Evolutionary conservation across 2,329 filamentous ascomycete species (phyloP), one percentile per base, ranked within the genome.

Genomic region (Epichloe coenophiala): DNA sequence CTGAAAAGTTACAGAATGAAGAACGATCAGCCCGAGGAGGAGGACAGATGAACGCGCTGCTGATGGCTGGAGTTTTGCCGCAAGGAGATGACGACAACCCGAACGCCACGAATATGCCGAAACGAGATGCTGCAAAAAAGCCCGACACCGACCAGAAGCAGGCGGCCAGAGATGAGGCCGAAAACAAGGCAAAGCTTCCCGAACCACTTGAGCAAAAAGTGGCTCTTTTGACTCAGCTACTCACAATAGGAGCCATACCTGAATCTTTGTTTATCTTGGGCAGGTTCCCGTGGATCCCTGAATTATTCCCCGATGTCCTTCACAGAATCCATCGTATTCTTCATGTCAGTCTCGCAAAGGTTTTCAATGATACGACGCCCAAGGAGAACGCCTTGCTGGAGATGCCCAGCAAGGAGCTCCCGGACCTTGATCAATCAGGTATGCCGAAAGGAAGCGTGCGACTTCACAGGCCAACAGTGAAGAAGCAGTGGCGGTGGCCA

Each of bases 191-290:
- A 55, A 75, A 71, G 58, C 70, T 75, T 12, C 84, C 84, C 1
- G 85, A 90, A 52, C 88, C 88, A 2, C 74, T 78, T 13, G 91
- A 97, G 58, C 91, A 97, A 61, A 98, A 98, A 67, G 81, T 91
- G 0, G 73, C 83, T 43, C 73, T 98, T 1, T 74, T 98, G 21
- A 88, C 85, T 56, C 89, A 89, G 58, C 74, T 98, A 15, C 76
- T 98, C 2, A 86, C 86, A 4, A 93, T 96, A 52, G 93, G 94
- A 40, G 91, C 93, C 31, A 75, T 98, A 36, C 93, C 93, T 0
- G 93, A 98, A 67, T 83, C 93, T 1, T 74, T 98, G 1, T 97
- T 91, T 65, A 87, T 98, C 50, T 77, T 96, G 7, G 91, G 91
- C 35, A 84, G 86, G 49, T 95, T 95, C 59, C 88, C 89, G 13